Conservation (phyloP, 2,329 filamentous ascomycete species). For the Aspergillus sp. region DNA sequence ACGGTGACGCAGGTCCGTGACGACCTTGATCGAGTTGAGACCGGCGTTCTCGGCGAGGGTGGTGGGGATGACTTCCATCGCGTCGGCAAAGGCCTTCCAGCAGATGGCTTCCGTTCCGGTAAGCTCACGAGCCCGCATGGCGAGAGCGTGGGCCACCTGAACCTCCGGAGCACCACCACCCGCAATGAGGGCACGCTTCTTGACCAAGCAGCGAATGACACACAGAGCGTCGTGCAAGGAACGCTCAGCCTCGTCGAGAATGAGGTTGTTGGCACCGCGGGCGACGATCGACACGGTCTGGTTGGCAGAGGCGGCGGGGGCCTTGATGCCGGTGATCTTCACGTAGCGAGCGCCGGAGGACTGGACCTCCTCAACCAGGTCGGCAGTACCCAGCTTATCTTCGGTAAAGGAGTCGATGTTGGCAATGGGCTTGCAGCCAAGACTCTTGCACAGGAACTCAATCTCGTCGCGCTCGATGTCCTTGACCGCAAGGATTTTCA, state of each 20-base stretch:
- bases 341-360: conserved; percentile 86
- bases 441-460: conserved; percentile 99
- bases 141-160: conserved; percentile 85
- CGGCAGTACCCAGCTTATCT: conserved; percentile 92
- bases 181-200: conserved; percentile 99
- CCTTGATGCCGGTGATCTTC: conserved; percentile 89
- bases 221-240: conserved; percentile 96
- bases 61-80: conserved; percentile 94
- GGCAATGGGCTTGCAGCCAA: conserved; percentile 97
- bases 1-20: conserved; percentile 89
- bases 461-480: conserved; percentile 98
- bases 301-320: conserved; percentile 56
- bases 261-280: conserved; percentile 88
- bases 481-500: conserved; percentile 93
- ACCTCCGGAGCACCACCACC: conserved; percentile 96
- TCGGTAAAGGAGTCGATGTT: conserved; percentile 98
- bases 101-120: conserved; percentile 94
- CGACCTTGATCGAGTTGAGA: conserved; percentile 97
- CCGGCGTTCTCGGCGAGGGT: conserved; percentile 97
- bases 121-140: conserved; percentile 76
- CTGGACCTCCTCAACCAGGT: conserved; percentile 89
- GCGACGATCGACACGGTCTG: conserved; percentile 93
- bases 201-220: conserved; percentile 94
- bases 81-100: conserved; percentile 98
- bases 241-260: conserved; percentile 95